Percentiles rank a stretch among this genome's conserved stretches.
phyloP scores from a whole-genome alignment of 257 asterid species.

The Solanum megistacrolobum region DNA sequence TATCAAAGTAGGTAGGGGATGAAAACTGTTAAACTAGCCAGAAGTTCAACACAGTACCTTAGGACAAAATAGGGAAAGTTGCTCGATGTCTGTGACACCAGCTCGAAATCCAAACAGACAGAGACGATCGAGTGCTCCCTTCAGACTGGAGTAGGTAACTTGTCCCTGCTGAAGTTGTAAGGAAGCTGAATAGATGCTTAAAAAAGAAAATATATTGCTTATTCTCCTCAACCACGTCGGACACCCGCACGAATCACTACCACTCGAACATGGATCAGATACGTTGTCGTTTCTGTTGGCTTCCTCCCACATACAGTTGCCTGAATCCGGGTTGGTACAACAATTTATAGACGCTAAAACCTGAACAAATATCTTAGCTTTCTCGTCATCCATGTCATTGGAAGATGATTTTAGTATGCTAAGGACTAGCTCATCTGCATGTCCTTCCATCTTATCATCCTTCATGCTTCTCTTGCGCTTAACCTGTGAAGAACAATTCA shows the following conservation, averaged over 20 bases:
- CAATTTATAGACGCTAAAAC: conserved; percentile 49
- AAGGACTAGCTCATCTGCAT: conserved; percentile 23
- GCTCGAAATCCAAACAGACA: conserved; percentile 33
- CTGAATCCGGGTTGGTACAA: conserved; percentile 41
- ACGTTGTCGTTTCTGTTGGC: conserved; percentile 10
- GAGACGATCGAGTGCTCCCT: conserved; percentile 37
- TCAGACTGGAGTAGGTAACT: conserved; percentile 28
- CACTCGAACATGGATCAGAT: conserved; percentile 21
- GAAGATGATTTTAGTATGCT: conserved; percentile 33
- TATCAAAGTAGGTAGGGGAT: not conserved
- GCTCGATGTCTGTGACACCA: conserved; percentile 42
- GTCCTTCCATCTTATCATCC: conserved; percentile 20
- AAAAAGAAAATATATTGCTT: conserved; percentile 40
- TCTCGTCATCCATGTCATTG: conserved; percentile 30
- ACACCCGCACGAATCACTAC: conserved; percentile 37
- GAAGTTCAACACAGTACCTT: conserved; percentile 36
- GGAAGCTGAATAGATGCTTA: conserved; percentile 51
- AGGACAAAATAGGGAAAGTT: conserved; percentile 63
- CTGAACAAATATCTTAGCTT: conserved; percentile 26
- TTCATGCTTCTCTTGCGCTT: conserved; percentile 25
- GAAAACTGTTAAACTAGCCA: not conserved
- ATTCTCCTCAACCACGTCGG: conserved; percentile 70
- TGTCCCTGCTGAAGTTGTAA: conserved; percentile 39
- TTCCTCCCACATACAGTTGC: conserved; percentile 39
- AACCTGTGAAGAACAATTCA: conserved; percentile 8